phyloP scores from a whole-genome alignment of 345 rosid species.

The Citrus mangshanensis region DNA sequence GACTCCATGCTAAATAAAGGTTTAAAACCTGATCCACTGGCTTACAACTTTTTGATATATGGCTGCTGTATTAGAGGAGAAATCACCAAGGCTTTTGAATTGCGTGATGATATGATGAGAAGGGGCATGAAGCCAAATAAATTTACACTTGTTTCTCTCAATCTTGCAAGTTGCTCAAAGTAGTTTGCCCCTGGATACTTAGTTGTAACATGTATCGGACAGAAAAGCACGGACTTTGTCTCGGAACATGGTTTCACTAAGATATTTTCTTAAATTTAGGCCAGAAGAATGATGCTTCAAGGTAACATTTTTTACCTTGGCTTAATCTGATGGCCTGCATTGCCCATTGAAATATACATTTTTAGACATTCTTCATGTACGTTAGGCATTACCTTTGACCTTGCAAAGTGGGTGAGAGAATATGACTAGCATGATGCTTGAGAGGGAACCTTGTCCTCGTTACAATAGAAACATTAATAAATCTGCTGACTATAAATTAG shows the following conservation, averaged over 20 bases:
- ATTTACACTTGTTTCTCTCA: constrained; percentile 14
- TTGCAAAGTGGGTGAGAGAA: not conserved
- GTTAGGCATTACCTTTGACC: not conserved
- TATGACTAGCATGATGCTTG: too few species aligned
- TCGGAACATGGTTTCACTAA: not conserved
- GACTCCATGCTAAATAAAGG: constrained; percentile 62
- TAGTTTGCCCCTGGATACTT: not conserved
- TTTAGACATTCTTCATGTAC: not conserved
- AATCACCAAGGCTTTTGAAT: constrained; percentile 49
- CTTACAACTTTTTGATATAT: constrained; percentile 62
- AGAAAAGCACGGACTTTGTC: not conserved
- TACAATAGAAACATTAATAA: too few species aligned
- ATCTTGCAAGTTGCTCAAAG: constrained; percentile 10
- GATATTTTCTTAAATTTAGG: not conserved
- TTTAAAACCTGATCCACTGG: constrained; percentile 61
- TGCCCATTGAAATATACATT: not conserved
- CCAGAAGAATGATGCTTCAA: not conserved
- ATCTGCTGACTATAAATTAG: too few species aligned
- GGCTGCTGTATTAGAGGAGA: constrained; percentile 72
- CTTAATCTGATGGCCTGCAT: not conserved
- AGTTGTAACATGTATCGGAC: not conserved
- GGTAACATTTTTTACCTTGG: not conserved
- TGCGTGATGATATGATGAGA: constrained; percentile 68
- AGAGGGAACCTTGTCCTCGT: too few species aligned
- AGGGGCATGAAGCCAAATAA: constrained; percentile 44